A percentile compares a stretch with the other conserved stretches of the same genome.
Evolutionary conservation across 2,329 filamentous ascomycete genomes (phyloP).

Genomic region (Shiraia bambusicola): DNA sequence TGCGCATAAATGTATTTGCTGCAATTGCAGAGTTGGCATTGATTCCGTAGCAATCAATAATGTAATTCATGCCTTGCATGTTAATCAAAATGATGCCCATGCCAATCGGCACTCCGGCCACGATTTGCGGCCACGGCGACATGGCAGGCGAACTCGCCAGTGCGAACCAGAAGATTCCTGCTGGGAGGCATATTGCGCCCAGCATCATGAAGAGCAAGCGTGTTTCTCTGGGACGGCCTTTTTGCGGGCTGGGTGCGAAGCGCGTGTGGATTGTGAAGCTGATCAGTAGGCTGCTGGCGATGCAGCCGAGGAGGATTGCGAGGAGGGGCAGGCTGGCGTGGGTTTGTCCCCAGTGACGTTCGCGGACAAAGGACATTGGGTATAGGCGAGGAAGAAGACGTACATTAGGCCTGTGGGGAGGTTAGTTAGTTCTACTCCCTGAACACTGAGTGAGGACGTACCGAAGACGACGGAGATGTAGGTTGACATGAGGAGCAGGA

Average conservation of each 20-base stretch:
- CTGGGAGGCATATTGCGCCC: constrained; percentile 53
- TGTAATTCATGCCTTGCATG: constrained; percentile 49
- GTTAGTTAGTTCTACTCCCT: too few species aligned
- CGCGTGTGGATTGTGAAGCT: constrained; percentile 33
- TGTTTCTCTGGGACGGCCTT: constrained; percentile 44
- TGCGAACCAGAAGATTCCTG: constrained; percentile 54
- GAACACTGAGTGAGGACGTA: constrained; percentile 11
- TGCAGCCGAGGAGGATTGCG: constrained; percentile 6
- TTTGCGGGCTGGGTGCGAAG: constrained; percentile 33
- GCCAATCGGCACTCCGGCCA: constrained; percentile 47
- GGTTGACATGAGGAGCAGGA: constrained; percentile 5
- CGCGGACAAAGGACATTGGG: constrained; percentile 45
- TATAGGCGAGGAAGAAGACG: constrained; percentile 52
- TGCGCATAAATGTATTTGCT: constrained; percentile 24
- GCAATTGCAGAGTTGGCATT: constrained; percentile 33
- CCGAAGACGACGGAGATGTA: constrained; percentile 37
- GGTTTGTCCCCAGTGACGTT: constrained; percentile 32
- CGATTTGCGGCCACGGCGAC: constrained; percentile 46
- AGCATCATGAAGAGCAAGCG: constrained; percentile 52
- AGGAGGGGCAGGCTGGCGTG: constrained; percentile 39
- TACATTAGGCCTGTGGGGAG: constrained; percentile 32
- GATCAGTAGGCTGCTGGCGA: constrained; percentile 23
- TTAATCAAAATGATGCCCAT: constrained; percentile 50
- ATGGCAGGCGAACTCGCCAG: constrained; percentile 52
- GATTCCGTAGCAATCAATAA: constrained; percentile 49